A percentile compares a stretch with the other conserved stretches of the same genome.
phyloP scores from a whole-genome alignment of 768 basidiomycete genomes.

The Astraeus odoratus region DNA sequence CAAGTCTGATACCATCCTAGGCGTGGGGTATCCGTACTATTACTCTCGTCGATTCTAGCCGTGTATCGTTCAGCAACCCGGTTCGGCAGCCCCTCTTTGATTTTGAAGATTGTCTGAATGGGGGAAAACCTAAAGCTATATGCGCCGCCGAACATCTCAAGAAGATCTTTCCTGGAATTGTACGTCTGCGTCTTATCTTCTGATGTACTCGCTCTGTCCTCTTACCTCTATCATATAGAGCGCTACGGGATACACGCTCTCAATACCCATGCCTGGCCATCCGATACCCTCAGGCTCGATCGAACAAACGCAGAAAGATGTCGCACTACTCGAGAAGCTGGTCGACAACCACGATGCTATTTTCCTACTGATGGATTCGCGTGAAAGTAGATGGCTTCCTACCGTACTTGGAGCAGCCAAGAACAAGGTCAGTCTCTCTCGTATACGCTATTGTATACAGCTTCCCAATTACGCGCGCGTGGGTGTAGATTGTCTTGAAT shows the following conservation, averaged over 20 bases:
- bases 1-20: constrained; percentile 31
- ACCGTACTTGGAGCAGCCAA: constrained; percentile 81
- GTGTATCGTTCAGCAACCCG: constrained; percentile 95
- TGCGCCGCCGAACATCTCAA: constrained; percentile 81
- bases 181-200: constrained; percentile 33
- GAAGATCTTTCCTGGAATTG: constrained; percentile 90
- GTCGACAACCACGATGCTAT: constrained; percentile 84
- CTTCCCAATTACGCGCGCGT: not conserved
- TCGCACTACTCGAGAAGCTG: constrained; percentile 65
- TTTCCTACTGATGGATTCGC: constrained; percentile 96
- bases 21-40: constrained; percentile 96
- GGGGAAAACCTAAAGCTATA: constrained; percentile 90
- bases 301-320: constrained; percentile 57
- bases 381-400: constrained; percentile 95
- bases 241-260: constrained; percentile 67
- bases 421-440: constrained; percentile 54
- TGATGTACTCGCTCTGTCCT: not conserved
- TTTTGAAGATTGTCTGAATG: constrained; percentile 87
- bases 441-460: not conserved
- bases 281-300: constrained; percentile 62
- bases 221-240: constrained; percentile 44
- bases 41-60: constrained; percentile 85
- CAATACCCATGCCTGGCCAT: constrained; percentile 97
- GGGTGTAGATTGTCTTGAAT: constrained; percentile 76
- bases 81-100: constrained; percentile 96